Conservation (phyloP, 495 filamentous ascomycete species). For the Xylaria telfairii region DNA sequence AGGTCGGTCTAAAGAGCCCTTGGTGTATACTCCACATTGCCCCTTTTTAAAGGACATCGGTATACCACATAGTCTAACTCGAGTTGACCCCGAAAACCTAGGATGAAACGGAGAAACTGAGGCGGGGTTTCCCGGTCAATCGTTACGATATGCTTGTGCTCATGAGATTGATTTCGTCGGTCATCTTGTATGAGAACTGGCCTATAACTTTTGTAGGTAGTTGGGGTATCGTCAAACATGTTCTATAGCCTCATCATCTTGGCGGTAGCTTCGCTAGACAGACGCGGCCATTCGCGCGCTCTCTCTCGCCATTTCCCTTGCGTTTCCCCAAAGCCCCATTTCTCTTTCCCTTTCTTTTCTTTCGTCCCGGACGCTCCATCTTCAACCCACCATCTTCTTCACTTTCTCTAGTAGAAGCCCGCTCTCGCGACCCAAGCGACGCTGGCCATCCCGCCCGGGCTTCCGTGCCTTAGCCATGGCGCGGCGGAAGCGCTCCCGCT, state of each 20-base stretch:
- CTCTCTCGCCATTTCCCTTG: not conserved
- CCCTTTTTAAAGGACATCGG: not conserved
- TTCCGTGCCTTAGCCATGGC: slow-evolving; percentile 77
- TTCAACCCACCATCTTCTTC: slow-evolving; percentile 67
- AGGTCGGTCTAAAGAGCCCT: not conserved
- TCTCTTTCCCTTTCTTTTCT: not conserved
- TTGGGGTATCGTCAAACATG: slow-evolving; percentile 20
- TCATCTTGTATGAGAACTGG: not conserved
- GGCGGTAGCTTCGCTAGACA: not conserved
- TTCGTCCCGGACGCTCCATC: not conserved
- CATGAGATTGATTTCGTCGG: not conserved
- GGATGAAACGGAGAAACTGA: not conserved
- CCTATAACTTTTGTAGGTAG: not conserved
- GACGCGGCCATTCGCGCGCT: not conserved
- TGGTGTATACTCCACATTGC: not conserved
- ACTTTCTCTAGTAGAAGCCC: slow-evolving; percentile 82
- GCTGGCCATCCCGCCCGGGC: slow-evolving; percentile 77
- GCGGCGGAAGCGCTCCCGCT: slow-evolving; percentile 67
- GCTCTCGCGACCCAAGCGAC: slow-evolving; percentile 85
- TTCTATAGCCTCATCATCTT: not conserved
- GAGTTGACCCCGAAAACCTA: not conserved
- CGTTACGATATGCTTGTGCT: not conserved
- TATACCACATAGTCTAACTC: not conserved
- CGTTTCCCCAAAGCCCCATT: not conserved
- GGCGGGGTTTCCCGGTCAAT: not conserved